Evolutionary conservation across 2,329 filamentous ascomycete genomes (phyloP), one percentile per base, ranked within the genome.

Genomic region (Neofusicoccum laricinum): DNA sequence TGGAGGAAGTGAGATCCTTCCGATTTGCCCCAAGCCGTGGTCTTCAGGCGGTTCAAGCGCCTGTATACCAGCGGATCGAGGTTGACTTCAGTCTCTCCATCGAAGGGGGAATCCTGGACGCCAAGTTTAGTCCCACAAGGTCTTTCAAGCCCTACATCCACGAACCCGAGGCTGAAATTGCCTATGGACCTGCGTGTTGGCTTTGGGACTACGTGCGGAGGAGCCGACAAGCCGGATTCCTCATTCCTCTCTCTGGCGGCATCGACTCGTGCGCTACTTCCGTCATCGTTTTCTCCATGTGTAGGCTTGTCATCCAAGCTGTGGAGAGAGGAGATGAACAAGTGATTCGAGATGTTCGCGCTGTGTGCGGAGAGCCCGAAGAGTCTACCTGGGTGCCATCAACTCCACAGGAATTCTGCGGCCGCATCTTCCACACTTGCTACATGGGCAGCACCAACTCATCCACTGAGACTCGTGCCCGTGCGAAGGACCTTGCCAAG

Each of bases 391-490:
- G 80, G 80, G 67, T 86, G 1, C 86, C 87, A 1, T 79, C 77
- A 19, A 86, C 83, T 0, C 80, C 87, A 0, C 80, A 90, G 69
- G 86, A 89, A 63, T 80, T 91, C 40, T 87, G 82, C 69, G 78
- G 79, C 57, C 76, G 79, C 2, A 80, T 90, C 43, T 87, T 90
- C 69, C 82, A 85, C 68, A 91, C 66, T 1, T 81, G 82, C 51
- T 91, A 87, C 75, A 89, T 92, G 86, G 90, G 90, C 11, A 93
- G 79, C 77, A 78, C 82, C 68, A 86, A 89, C 67, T 89, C 88
- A 46, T 88, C 85, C 57, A 77, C 79, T 46, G 89, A 92, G 67
- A 93, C 90, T 0, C 69, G 90, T 10, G 80, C 82, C 51, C 81
- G 91, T 32, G 89, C 91, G 1, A 84, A 85, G 70, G 80, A 84